A percentile compares a stretch with the other conserved stretches of the same genome.
Conservation (phyloP, 495 filamentous ascomycete species). For the Penicillium atrosanguineum region DNA sequence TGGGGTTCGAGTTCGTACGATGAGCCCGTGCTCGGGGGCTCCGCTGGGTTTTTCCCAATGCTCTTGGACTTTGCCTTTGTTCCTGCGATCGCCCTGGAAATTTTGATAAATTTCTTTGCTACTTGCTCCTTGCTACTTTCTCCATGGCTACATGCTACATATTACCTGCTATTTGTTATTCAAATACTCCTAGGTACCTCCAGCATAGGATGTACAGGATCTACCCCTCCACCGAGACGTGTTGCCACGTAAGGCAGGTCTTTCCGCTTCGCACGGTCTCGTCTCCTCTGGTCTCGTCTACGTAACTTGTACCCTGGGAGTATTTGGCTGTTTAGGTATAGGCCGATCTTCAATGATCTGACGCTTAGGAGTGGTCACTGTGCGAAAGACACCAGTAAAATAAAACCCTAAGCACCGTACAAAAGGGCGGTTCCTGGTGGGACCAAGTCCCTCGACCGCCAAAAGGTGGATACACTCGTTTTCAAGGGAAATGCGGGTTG, state of each 20-base stretch:
- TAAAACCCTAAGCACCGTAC: conserved; percentile 10
- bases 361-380: background rate
- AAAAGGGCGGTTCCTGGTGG: conserved; percentile 15
- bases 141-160: too few species aligned
- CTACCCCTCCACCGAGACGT: background rate
- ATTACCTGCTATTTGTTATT: too few species aligned
- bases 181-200: background rate
- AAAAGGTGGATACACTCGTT: conserved; percentile 6
- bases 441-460: conserved; percentile 13
- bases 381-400: background rate
- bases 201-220: background rate
- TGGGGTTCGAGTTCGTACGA: conserved; percentile 26
- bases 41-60: conserved; percentile 1
- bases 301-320: too few species aligned
- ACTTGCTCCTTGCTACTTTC: background rate
- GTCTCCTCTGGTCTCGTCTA: background rate
- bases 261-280: background rate
- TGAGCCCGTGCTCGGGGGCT: conserved; percentile 15
- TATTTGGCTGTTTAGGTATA: background rate
- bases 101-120: background rate
- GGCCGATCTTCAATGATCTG: background rate
- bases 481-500: background rate
- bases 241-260: conserved; percentile 12
- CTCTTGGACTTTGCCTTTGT: background rate
- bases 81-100: too few species aligned